phyloP scores from a whole-genome alignment of 768 basidiomycete genomes.

The Nevesoporus exiguus region DNA sequence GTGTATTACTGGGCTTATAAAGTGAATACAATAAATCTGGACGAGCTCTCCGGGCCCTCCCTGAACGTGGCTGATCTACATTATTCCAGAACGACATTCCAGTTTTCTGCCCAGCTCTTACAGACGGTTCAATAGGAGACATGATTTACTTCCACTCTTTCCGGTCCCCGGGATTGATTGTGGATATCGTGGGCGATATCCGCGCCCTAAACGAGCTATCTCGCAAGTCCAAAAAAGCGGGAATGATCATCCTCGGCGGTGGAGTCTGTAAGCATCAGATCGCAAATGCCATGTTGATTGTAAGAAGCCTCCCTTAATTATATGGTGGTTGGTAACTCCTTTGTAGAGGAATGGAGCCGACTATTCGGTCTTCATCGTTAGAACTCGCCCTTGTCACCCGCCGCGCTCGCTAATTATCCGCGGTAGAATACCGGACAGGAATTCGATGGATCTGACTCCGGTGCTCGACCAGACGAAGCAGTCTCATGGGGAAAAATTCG shows the following conservation, averaged over 20 bases:
- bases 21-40: slow-evolving; percentile 50
- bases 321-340: slow-evolving; percentile 1
- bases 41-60: slow-evolving; percentile 9
- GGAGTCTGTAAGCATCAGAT: slow-evolving; percentile 99
- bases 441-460: slow-evolving; percentile 98
- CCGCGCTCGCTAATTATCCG: not conserved
- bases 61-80: slow-evolving; percentile 24
- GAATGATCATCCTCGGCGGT: slow-evolving; percentile 97
- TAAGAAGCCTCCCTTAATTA: slow-evolving; percentile 36
- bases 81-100: slow-evolving; percentile 87
- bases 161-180: slow-evolving; percentile 72
- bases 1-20: slow-evolving; percentile 99
- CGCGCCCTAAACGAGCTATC: slow-evolving; percentile 86
- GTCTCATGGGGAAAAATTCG: slow-evolving; percentile 99
- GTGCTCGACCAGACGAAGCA: slow-evolving; percentile 95
- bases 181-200: slow-evolving; percentile 96
- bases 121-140: slow-evolving; percentile 97
- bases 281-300: slow-evolving; percentile 99
- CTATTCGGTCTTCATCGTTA: slow-evolving; percentile 90
- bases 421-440: slow-evolving; percentile 94
- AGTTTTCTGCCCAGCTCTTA: slow-evolving; percentile 96
- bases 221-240: slow-evolving; percentile 85
- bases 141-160: slow-evolving; percentile 99
- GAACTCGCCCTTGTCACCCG: slow-evolving; percentile 22
- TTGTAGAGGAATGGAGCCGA: slow-evolving; percentile 93